Conservation (phyloP, 805 yeast species). For the Lipomyces oligophaga region DNA sequence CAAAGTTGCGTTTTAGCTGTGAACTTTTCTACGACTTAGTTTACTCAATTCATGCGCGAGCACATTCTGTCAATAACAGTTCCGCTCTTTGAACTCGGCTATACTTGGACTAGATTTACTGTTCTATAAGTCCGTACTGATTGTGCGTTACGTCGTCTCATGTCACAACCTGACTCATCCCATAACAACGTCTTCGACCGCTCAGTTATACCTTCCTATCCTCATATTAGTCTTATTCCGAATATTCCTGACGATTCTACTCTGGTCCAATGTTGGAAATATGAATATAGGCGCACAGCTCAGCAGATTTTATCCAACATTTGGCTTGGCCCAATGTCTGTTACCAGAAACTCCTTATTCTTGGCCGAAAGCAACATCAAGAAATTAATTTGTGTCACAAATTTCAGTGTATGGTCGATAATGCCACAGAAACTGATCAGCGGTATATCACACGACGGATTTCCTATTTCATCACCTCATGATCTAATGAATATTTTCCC, state of each 20-base stretch:
- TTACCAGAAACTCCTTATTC: slow-evolving; percentile 41
- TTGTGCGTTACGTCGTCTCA: no score
- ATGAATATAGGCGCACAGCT: slow-evolving; percentile 39
- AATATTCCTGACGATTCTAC: slow-evolving; percentile 32
- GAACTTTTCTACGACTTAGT: no score
- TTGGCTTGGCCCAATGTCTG: slow-evolving; percentile 48
- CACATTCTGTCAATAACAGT: no score
- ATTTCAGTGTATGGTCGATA: slow-evolving; percentile 3
- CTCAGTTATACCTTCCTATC: slow-evolving; percentile 15
- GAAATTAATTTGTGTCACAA: slow-evolving; percentile 12
- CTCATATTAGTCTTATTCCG: slow-evolving; percentile 32
- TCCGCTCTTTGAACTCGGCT: no score
- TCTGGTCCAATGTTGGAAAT: slow-evolving; percentile 33
- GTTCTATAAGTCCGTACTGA: no score
- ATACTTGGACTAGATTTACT: no score
- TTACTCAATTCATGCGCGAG: no score
- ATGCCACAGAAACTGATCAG: no score
- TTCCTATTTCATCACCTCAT: slow-evolving; percentile 7
- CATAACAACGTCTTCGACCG: no score
- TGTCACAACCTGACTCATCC: no score
- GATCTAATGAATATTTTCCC: slow-evolving; percentile 19
- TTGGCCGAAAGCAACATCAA: slow-evolving; percentile 41
- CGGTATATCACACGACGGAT: slow-evolving; percentile 1
- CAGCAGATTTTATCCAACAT: slow-evolving; percentile 43
- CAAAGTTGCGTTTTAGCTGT: no score